Base-by-base conservation (phyloP, 257 asterid species). In the Ophiorrhiza pumila region DNA sequence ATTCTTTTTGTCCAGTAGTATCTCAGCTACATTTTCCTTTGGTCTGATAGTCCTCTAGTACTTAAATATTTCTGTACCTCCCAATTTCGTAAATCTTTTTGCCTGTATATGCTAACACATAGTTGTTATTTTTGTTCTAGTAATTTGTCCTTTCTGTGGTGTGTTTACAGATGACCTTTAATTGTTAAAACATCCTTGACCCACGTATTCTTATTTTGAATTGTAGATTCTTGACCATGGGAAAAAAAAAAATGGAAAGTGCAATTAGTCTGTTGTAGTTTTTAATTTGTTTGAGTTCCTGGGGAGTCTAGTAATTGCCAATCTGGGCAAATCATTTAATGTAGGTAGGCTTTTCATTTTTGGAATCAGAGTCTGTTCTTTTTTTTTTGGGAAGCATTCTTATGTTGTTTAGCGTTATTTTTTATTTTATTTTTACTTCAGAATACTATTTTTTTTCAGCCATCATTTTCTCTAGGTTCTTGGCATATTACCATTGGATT, bases 1-100 rank as follows among this genome's bases (percentile, higher is more conserved):
- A 59, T 45, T 58, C 3, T 35, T 11, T 53, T 22, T 23, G 43
- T 29, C 31, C n/a, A 45, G 13, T 50, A 18, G 4, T 27, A 37
- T 74, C n/a, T 39, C 55, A 18, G 53, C 50, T 60, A 35, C 71
- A 73, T 55, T 53, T 42, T 65, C 49, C 37, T 6, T 23, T 55
- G 37, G 43, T 68, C 45, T 66, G 65, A 27, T 49, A 35, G 43
- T 43, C 42, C 43, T 8, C 27, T 64, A 65, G 20, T 25, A 29
- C 4, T 12, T 25, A 2, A 45, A 37, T 35, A 25, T 9, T 20
- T 35, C 10, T 7, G 32, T 14, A 17, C 8, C 2, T 12, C 18
- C 13, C 31, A 43, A 18, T 53, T 14, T 29, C 3, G 42, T 59
- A 20, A 52, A 31, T 42, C 11, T 31, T 27, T 67, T 57, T 18